Percentiles rank a stretch among this genome's conserved stretches.
phyloP scores from a whole-genome alignment of 495 filamentous ascomycete species.

The Lasiosphaeria miniovina region DNA sequence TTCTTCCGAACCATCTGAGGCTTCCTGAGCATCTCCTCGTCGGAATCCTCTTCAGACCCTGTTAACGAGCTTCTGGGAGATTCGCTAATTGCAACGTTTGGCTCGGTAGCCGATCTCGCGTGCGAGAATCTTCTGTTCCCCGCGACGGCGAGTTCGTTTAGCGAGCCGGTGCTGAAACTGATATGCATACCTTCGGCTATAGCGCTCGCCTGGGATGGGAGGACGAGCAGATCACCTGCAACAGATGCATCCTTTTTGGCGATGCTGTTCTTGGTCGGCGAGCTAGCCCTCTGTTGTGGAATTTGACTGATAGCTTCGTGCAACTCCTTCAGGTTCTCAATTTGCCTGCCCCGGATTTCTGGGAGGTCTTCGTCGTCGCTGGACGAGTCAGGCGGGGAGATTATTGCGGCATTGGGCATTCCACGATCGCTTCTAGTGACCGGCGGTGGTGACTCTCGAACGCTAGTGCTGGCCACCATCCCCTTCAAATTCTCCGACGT shows the following conservation, averaged over 20 bases:
- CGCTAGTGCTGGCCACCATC: constrained; percentile 46
- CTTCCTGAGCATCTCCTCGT: constrained; percentile 63
- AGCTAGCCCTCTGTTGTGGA: constrained; percentile 60
- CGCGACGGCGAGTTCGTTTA: constrained; percentile 34
- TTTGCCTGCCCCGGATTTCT: constrained; percentile 49
- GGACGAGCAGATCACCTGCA: constrained; percentile 34
- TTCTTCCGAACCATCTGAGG: constrained; percentile 95
- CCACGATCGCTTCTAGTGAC: constrained; percentile 55
- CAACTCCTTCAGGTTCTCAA: constrained; percentile 70
- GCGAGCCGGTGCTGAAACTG: constrained; percentile 32
- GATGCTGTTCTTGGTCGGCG: constrained; percentile 48
- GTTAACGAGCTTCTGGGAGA: constrained; percentile 54
- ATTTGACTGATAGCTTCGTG: constrained; percentile 81
- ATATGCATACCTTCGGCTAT: constrained; percentile 36
- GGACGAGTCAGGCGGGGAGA: constrained; percentile 84
- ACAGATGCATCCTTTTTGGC: constrained; percentile 16
- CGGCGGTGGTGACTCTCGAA: constrained; percentile 78
- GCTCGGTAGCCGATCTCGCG: constrained; percentile 80
- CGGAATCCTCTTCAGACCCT: constrained; percentile 60
- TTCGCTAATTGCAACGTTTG: constrained; percentile 51
- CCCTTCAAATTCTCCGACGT: constrained; percentile 51
- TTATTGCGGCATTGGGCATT: constrained; percentile 76
- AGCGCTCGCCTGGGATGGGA: constrained; percentile 33
- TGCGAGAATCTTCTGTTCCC: constrained; percentile 57
- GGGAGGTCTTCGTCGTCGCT: constrained; percentile 77